Evolutionary conservation across 352 stramenopile species (phyloP), one percentile per base, ranked within the genome.

Genomic region (Phytophthora pseudosyringae): DNA sequence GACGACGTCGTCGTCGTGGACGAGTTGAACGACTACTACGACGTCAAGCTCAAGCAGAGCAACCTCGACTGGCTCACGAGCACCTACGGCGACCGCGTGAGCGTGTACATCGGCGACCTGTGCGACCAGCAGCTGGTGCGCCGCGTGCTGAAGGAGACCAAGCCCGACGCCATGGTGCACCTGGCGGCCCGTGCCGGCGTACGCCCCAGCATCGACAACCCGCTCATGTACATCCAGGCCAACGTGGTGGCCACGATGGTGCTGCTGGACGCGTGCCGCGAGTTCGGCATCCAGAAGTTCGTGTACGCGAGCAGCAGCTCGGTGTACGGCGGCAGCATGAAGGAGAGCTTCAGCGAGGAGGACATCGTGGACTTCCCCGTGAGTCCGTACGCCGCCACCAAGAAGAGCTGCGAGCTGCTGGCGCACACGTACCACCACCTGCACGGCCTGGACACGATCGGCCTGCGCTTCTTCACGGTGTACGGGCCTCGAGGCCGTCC

Each of bases 11-110:
- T 99, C 1, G 90, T 98, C 47, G 82, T 99, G 21, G 98, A 99
- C 69, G 97, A 99, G 81, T 81, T 99, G 51, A 99, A 99, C 72
- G 95, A 99, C 71, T 99, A 99, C 78, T 99, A 99, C 75, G 96
- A 99, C 72, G 90, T 98, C n/a, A 67, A 75, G 50, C 93, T 98
- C 64, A 99, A 99, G 83, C 85, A 98, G 63, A 81, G 72, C 51
- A 99, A 99, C 77, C 78, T 99, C 4, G 75, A 89, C 54, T 80
- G 86, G 44, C 87, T 99, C 12, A 69, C 77, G 4, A 63, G 73
- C 18, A 79, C 51, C 12, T 94, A 80, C 69, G 51, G 58, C 8
- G 74, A 83, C 29, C 80, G 83, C 52, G 87, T 97, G 28, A 63
- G 55, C 0, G 78, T 98, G 31, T 92, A 91, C 71, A 79, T 94